Evolutionary conservation across 345 rosid species (phyloP), one percentile per base, ranked within the genome.

Genomic region (Populus davidiana): DNA sequence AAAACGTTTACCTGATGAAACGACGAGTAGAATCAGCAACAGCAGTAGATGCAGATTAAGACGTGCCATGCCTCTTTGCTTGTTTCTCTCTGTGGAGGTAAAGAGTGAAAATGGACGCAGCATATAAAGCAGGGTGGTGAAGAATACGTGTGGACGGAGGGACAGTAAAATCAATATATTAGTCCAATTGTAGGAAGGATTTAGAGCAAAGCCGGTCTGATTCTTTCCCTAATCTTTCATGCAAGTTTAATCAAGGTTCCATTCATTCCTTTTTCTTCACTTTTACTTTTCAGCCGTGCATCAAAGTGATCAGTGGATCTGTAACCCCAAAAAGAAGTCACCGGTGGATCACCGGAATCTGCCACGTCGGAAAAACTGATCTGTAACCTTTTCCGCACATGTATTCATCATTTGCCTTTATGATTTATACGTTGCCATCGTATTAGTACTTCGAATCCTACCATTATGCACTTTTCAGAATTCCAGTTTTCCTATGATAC

Each of bases 91-190:
- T 21, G 20, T 2, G 50, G 11, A 50, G 38, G 44, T 18, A 76
- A 25, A 49, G 70, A 47, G 23, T 71, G 41, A 52, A 35, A 47
- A 23, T 38, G 36, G 52, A 39, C 17, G 38, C 63, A 6, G 59
- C 39, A 78, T 77, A 70, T 78, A 87, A 83, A 76, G 75, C 68
- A 74, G 35, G 29, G 69, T 10, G 69, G 56, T 17, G 74, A 75
- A 52, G 89, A 90, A 85, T 83, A 85, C 87, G 89, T 88, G 93
- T 23, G 38, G 73, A 76, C 18, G 85, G 79, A 81, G 78, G 21
- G 81, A 43, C 1, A 38, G 65, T 38, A 10, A 47, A 56, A 78
- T 49, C 36, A 71, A 35, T 54, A 29, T 31, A 5, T 35, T 43
- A 61, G 20, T 33, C 8, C 27, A 16, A 5, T 5, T 23, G 4